These are phyloP conservation scores for baker's yeast (Saccharomyces cerevisiae) DNA, from an alignment of 805 yeast species.

Conservation along the genomic window DNA sequence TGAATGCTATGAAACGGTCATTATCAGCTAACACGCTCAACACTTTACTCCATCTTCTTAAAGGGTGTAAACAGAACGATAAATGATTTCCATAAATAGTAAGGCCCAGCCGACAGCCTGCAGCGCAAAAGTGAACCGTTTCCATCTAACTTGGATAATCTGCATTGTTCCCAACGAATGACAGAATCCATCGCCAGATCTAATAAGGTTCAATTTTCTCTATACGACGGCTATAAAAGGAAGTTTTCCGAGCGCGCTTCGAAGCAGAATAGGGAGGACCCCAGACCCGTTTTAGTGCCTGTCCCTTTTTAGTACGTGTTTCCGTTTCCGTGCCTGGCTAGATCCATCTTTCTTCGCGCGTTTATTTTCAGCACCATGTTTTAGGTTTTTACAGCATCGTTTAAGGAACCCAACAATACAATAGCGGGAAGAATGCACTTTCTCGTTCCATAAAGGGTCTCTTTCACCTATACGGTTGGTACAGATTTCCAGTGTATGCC, in stretches of 20 bases:
- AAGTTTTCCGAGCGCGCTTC: not conserved
- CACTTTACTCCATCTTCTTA: not conserved
- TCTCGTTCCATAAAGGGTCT: not conserved
- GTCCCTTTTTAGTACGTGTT: not conserved
- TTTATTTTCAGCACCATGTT: not conserved
- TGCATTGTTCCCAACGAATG: not conserved
- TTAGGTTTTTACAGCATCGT: not conserved
- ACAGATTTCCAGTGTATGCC: not conserved
- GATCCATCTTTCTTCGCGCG: not conserved
- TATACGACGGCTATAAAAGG: not conserved
- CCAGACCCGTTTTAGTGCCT: not conserved
- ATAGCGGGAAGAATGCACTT: not conserved
- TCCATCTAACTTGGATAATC: not conserved
- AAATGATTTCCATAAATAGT: not conserved
- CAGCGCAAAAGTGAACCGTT: not conserved
- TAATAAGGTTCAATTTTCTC: not conserved
- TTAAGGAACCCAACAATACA: not conserved
- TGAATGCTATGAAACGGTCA: not conserved
- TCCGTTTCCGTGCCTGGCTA: not conserved
- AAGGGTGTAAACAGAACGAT: not conserved
- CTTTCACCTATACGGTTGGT: not conserved
- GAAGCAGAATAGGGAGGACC: not conserved
- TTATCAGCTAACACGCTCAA: not conserved
- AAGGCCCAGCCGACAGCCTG: not conserved
- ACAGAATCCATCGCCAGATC: not conserved